Base-by-base conservation (phyloP, 1,139 yeast species). In the Blastobotrys petasosporus region DNA sequence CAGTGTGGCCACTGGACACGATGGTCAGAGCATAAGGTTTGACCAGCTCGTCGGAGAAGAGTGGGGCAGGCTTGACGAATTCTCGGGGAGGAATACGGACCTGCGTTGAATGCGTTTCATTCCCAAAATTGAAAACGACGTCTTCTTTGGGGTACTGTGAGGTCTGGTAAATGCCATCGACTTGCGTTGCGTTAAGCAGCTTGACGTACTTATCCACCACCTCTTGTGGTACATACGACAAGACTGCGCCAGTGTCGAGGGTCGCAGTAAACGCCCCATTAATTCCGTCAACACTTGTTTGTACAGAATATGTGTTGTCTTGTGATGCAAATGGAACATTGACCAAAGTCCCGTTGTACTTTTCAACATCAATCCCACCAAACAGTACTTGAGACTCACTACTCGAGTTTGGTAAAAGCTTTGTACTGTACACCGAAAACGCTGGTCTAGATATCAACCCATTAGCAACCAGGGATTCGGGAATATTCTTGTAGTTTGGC, bases 201-300 rank as follows among this genome's bases (percentile, higher is more conserved):
- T 45, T 30, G 15, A 59, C 59, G n/a, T 62, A 45, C 2, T 53
- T 50, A 10, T 49, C 51, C 13, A 61, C 44, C 11, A 55, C 32
- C n/a, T 43, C 45, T 34, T 57, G 44, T 15, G 88, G 86, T 1
- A 80, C 61, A 52, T 72, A 74, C 10, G 82, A 70, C 41, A 77
- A 63, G 1, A 87, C 77, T 10, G 87, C 75, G 39, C 92, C 90
- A 2, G 85, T 75, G 62, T 83, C 92, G 33, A 83, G 62, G 57
- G 13, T 78, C 5, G 48, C 48, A 2, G 75, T 66, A 28, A 41
- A 41, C 13, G 50, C 44, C 5, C 39, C 32, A 10, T 23, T 31
- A 5, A 11, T 33, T 4, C 17, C 34, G 10, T 25, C n/a, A 16
- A 37, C 33, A 11, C 12, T 30, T 4, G 25, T 20, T 7, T 20